phyloP scores from a whole-genome alignment of 495 filamentous ascomycete species.

The Schizothecium vesticola region DNA sequence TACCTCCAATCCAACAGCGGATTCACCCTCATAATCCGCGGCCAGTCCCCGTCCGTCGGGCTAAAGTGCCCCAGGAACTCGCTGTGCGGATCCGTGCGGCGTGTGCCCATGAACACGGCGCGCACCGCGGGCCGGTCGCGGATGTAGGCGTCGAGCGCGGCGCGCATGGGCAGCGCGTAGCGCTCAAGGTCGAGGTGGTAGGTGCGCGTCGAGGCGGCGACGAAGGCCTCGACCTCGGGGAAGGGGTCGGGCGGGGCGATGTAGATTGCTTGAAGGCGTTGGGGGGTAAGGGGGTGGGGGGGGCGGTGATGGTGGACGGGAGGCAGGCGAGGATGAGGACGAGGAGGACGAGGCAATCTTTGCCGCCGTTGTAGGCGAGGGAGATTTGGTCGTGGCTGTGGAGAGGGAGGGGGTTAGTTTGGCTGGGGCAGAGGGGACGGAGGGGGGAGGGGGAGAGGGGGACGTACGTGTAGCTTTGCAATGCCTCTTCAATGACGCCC shows the following conservation, averaged over 20 bases:
- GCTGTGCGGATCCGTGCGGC: conserved; percentile 89
- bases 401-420: conserved; percentile 7
- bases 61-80: conserved; percentile 72
- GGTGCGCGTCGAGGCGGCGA: conserved; percentile 50
- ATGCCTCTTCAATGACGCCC: conserved; percentile 63
- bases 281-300: conserved; percentile 13
- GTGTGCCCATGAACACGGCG: conserved; percentile 88
- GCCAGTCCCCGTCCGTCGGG: conserved; percentile 84
- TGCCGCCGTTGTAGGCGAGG: conserved; percentile 95
- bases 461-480: conserved; percentile 62
- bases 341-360: conserved; percentile 94
- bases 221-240: conserved; percentile 77
- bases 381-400: conserved; percentile 69
- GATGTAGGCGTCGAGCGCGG: conserved; percentile 74
- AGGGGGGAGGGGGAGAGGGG: conserved; percentile 1
- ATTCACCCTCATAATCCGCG: conserved; percentile 85
- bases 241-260: conserved; percentile 79
- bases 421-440: too few species aligned
- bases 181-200: conserved; percentile 76
- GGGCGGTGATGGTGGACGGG: conserved; percentile 14
- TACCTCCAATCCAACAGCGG: conserved; percentile 98
- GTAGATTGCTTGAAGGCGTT: conserved; percentile 75
- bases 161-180: conserved; percentile 72
- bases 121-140: conserved; percentile 54
- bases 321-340: conserved; percentile 77